Conservation (phyloP, 1,284 basidiomycete genomes). For the Stygiomarasmius scandens region DNA sequence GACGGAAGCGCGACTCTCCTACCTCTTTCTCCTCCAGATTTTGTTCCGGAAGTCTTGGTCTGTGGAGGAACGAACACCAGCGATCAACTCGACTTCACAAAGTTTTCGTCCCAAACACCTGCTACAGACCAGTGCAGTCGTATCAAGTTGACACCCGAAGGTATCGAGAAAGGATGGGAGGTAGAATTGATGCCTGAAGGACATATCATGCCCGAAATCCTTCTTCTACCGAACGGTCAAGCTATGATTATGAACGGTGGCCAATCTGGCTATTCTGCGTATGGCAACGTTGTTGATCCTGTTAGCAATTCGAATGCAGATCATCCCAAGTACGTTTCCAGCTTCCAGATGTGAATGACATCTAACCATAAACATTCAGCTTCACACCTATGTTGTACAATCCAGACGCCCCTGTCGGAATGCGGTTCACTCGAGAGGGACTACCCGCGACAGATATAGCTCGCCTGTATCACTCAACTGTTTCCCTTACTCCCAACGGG, state of each 20-base stretch:
- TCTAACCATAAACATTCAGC: no score
- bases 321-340: conserved; percentile 35
- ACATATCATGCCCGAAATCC: conserved; percentile 51
- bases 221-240: conserved; percentile 57
- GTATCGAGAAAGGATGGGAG: conserved; percentile 41
- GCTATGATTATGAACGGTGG: conserved; percentile 53
- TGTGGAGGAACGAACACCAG: conserved; percentile 46
- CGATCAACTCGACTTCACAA: conserved; percentile 25
- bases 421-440: conserved; percentile 50
- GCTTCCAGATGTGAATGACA: no score
- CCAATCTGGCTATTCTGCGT: conserved; percentile 48
- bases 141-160: conserved; percentile 38
- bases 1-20: conserved; percentile 50
- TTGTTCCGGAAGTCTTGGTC: conserved; percentile 50
- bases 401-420: conserved; percentile 41
- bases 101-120: conserved; percentile 41
- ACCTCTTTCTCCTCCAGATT: conserved; percentile 48
- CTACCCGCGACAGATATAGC: conserved; percentile 49
- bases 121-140: conserved; percentile 47
- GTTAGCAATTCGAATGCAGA: conserved; percentile 49
- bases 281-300: conserved; percentile 39
- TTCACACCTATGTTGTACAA: conserved; percentile 55
- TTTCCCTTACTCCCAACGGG: conserved; percentile 42
- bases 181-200: conserved; percentile 39
- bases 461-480: conserved; percentile 47